Evolutionary conservation across 1,139 yeast genomes (phyloP).

Genomic region (Zhuliangozyma blackwelliae): DNA sequence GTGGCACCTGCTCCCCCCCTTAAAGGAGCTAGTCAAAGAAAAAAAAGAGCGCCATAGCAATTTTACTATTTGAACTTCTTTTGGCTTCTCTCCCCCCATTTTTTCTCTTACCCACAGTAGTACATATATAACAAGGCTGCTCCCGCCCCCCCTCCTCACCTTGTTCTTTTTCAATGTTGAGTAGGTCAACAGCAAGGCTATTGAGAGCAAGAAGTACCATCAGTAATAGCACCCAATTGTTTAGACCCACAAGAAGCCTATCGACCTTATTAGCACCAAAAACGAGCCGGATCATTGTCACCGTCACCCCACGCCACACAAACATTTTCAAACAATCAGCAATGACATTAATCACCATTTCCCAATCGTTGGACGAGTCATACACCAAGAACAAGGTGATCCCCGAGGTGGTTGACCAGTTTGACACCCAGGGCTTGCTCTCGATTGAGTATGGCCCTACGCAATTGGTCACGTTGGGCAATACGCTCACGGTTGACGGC

Average conservation of each 20-base stretch:
- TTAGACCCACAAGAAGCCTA: too few species aligned
- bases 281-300: too few species aligned
- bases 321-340: too few species aligned
- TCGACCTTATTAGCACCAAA: too few species aligned
- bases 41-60: neutral
- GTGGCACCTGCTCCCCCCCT: too few species aligned
- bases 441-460: conserved; percentile 47
- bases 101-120: too few species aligned
- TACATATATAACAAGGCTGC: neutral
- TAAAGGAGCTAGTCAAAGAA: too few species aligned
- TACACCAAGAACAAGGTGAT: conserved; percentile 55
- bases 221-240: neutral
- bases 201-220: conserved; percentile 2
- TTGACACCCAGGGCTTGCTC: conserved; percentile 43
- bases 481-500: conserved; percentile 57
- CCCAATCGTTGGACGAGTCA: conserved; percentile 61
- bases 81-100: neutral
- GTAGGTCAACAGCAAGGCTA: conserved; percentile 5
- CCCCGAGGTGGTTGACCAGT: conserved; percentile 57
- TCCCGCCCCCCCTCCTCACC: conserved; percentile 1
- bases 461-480: conserved; percentile 75
- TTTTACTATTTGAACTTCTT: neutral
- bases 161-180: conserved; percentile 6
- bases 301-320: too few species aligned
- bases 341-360: conserved; percentile 48